These are phyloP conservation scores for Coemansia brasiliensis DNA, from an alignment of 192 early-diverging fungal genomes.

Conservation along the genomic window DNA sequence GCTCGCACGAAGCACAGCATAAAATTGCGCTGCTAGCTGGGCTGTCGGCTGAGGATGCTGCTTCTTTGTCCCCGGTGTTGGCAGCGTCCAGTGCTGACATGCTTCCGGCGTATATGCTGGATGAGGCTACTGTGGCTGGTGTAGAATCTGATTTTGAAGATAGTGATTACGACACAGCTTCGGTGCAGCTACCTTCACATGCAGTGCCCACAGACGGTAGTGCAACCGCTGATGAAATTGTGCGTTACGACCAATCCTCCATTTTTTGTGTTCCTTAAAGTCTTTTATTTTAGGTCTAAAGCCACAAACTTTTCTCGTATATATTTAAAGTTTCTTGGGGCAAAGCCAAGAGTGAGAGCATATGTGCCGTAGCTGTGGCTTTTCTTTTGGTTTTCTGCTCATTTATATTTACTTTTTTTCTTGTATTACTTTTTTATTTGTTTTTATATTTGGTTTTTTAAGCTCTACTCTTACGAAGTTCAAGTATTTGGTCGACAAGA, in stretches of 20 bases:
- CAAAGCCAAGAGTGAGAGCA: no score
- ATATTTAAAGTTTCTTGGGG: no score
- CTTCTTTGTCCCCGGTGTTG: slow-evolving; percentile 19
- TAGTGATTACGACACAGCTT: slow-evolving; percentile 2
- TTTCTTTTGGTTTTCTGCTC: no score
- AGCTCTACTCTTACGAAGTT: no score
- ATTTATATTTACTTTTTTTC: no score
- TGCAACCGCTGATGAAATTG: not conserved
- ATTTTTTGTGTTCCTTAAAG: slow-evolving; percentile 16
- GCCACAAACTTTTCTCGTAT: no score
- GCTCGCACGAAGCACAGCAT: not conserved
- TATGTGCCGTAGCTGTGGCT: no score
- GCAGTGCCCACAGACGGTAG: not conserved
- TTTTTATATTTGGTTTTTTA: not conserved
- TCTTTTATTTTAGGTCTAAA: no score
- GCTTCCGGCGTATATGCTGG: slow-evolving; percentile 9
- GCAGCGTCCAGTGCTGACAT: slow-evolving; percentile 9
- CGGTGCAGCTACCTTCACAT: not conserved
- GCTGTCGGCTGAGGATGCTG: not conserved
- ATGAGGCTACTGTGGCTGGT: not conserved
- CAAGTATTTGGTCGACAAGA: no score
- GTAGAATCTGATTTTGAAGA: slow-evolving; percentile 42
- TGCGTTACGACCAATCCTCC: slow-evolving; percentile 17
- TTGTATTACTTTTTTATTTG: not conserved
- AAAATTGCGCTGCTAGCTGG: not conserved